phyloP scores from a whole-genome alignment of 768 basidiomycete species.

The Mycena kentingensis region DNA sequence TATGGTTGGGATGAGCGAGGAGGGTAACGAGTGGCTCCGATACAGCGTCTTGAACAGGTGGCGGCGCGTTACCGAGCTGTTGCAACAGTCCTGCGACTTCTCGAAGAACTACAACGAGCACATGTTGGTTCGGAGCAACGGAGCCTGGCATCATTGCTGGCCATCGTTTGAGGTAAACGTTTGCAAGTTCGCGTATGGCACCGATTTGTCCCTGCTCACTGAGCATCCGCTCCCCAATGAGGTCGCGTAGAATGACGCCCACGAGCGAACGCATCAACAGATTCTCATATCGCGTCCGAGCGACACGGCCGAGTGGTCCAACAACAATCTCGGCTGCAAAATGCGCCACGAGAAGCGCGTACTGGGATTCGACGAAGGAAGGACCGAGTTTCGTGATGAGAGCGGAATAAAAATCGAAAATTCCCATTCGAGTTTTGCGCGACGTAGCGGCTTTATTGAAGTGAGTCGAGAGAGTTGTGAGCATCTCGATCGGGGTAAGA shows the following conservation, averaged over 20 bases:
- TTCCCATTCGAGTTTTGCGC: slow-evolving; percentile 75
- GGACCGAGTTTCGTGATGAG: slow-evolving; percentile 75
- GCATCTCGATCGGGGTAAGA: slow-evolving; percentile 76
- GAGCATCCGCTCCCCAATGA: slow-evolving; percentile 86
- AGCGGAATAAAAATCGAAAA: slow-evolving; percentile 87
- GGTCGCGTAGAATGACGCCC: slow-evolving; percentile 76
- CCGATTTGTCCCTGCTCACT: slow-evolving; percentile 92
- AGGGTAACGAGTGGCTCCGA: slow-evolving; percentile 84
- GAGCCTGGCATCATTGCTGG: slow-evolving; percentile 91
- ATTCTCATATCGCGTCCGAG: slow-evolving; percentile 66
- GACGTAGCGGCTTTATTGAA: slow-evolving; percentile 76
- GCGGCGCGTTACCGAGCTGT: slow-evolving; percentile 90
- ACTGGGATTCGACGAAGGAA: slow-evolving; percentile 80
- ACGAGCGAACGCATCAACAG: slow-evolving; percentile 73
- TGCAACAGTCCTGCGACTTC: slow-evolving; percentile 86
- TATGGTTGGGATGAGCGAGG: slow-evolving; percentile 83
- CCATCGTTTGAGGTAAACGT: slow-evolving; percentile 85
- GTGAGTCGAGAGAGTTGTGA: slow-evolving; percentile 72
- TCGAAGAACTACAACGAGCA: slow-evolving; percentile 72
- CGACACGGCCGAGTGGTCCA: slow-evolving; percentile 51
- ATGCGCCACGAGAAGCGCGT: slow-evolving; percentile 75
- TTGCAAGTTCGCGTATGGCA: slow-evolving; percentile 86
- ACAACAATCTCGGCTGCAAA: slow-evolving; percentile 75
- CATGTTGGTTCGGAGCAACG: slow-evolving; percentile 61
- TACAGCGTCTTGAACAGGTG: slow-evolving; percentile 84